Evolutionary conservation across 495 filamentous ascomycete genomes (phyloP).

Genomic region (Podospora conica): DNA sequence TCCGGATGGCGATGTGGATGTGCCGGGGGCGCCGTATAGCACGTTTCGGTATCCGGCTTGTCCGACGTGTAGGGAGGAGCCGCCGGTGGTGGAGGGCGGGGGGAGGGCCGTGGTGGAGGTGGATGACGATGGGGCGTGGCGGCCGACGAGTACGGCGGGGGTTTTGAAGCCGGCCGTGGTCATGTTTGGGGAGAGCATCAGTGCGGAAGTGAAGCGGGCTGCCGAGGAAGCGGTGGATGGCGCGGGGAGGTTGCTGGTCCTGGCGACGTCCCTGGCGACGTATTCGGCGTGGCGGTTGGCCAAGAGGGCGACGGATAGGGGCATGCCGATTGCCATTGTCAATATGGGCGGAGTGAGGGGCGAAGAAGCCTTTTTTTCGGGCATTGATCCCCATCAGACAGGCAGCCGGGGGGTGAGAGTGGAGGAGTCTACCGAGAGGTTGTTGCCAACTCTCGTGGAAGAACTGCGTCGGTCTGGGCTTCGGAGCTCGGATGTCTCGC

Average conservation of each 20-base stretch:
- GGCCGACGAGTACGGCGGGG: slow-evolving; percentile 59
- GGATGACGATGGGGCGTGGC: slow-evolving; percentile 78
- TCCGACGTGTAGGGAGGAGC: slow-evolving; percentile 65
- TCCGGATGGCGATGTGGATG: slow-evolving; percentile 89
- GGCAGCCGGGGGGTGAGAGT: slow-evolving; percentile 46
- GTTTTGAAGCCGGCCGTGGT: slow-evolving; percentile 86
- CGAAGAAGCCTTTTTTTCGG: slow-evolving; percentile 61
- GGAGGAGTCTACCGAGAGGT: slow-evolving; percentile 47
- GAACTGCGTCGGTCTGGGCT: slow-evolving; percentile 21
- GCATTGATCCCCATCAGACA: slow-evolving; percentile 39
- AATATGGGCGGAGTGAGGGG: slow-evolving; percentile 81
- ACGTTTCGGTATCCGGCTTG: slow-evolving; percentile 91
- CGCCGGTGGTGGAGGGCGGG: slow-evolving; percentile 56
- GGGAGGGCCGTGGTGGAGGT: slow-evolving; percentile 54
- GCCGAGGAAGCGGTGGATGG: slow-evolving; percentile 76
- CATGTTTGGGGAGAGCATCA: slow-evolving; percentile 93
- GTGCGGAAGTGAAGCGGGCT: slow-evolving; percentile 55
- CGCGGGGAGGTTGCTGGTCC: slow-evolving; percentile 64
- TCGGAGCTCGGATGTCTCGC: not conserved
- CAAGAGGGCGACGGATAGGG: slow-evolving; percentile 70
- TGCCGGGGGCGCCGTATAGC: slow-evolving; percentile 80
- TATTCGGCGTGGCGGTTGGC: slow-evolving; percentile 91
- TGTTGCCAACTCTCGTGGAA: slow-evolving; percentile 50
- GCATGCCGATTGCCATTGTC: slow-evolving; percentile 78
- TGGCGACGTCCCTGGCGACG: slow-evolving; percentile 87